These are phyloP conservation scores for Exophiala alcalophila DNA, from an alignment of 2,329 filamentous ascomycete genomes.

Conservation along the genomic window DNA sequence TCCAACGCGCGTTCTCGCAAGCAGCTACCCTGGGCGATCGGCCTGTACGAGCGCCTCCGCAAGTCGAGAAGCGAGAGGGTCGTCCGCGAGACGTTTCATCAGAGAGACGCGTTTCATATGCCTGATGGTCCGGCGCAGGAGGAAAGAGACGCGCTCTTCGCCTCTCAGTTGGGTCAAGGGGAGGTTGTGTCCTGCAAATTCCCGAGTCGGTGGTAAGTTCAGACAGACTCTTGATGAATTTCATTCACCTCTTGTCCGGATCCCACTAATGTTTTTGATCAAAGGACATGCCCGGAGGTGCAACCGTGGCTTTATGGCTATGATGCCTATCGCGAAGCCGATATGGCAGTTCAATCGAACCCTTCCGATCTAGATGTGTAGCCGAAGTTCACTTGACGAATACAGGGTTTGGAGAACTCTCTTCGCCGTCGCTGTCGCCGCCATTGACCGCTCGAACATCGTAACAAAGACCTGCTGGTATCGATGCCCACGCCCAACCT, in stretches of 20 bases:
- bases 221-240: too few species aligned
- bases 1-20: slow-evolving; percentile 32
- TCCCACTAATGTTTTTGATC: not conserved
- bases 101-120: slow-evolving; percentile 39
- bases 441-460: too few species aligned
- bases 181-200: slow-evolving; percentile 53
- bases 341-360: slow-evolving; percentile 36
- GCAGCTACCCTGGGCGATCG: slow-evolving; percentile 34
- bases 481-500: too few species aligned
- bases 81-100: slow-evolving; percentile 36
- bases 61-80: slow-evolving; percentile 41
- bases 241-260: not conserved
- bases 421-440: too few species aligned
- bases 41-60: slow-evolving; percentile 38
- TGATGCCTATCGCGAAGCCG: slow-evolving; percentile 57
- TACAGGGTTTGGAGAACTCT: too few species aligned
- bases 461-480: too few species aligned
- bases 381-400: too few species aligned
- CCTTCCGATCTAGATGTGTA: too few species aligned
- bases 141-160: slow-evolving; percentile 51
- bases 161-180: slow-evolving; percentile 51
- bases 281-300: slow-evolving; percentile 57
- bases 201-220: slow-evolving; percentile 58
- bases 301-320: slow-evolving; percentile 66
- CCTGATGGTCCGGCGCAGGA: slow-evolving; percentile 41